Evolutionary conservation across 139 green algal genomes (phyloP), one percentile per base, ranked within the genome.

Genomic region (Chlamydomonas sp.): DNA sequence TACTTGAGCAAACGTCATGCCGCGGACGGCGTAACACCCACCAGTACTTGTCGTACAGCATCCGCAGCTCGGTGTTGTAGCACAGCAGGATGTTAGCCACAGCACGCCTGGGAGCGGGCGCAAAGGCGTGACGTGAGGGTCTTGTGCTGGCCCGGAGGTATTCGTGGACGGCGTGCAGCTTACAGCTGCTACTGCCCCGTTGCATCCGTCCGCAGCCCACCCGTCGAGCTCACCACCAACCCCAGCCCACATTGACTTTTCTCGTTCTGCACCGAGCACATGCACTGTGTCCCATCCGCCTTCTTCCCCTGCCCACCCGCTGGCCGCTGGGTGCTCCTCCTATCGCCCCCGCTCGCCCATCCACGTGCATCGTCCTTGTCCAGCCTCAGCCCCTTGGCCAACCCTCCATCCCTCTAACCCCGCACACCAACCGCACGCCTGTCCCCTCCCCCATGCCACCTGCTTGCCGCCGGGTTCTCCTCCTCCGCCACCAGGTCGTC

Each of bases 11-110:
- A 8, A 68, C 63, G 63, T 12, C 8, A 12, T 12, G 8, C 8
- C 10, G 63, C 63, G 8, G 8, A 12, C 63, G 8, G 63, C 8
- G 8, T 16, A 12, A 8, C 10, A 3, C 90, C 81, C 84, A 93
- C 86, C 92, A 92, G 88, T 95, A 96, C 77, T 90, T 90, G 86
- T 96, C 93, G 81, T 96, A 96, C 63, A 96, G 72, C 31, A 78
- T 72, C 31, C 94, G 77, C 84, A 96, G 88, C 87, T 96, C 94
- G 2, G 89, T 93, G 87, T 95, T 96, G 81, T 90, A 91, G 68
- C 91, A 88, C 85, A 95, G 87, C 64, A 96, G 84, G 83, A 95
- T 74, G 85, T 95, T 95, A 64, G 18, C 71, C 7, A 96, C 69
- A 20, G 78, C 84, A 0, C 71, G 89, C 64, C 73, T 49, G 31